Base-by-base conservation (phyloP, 371 early-diverging fungal species). In the Mortierella sp. region DNA sequence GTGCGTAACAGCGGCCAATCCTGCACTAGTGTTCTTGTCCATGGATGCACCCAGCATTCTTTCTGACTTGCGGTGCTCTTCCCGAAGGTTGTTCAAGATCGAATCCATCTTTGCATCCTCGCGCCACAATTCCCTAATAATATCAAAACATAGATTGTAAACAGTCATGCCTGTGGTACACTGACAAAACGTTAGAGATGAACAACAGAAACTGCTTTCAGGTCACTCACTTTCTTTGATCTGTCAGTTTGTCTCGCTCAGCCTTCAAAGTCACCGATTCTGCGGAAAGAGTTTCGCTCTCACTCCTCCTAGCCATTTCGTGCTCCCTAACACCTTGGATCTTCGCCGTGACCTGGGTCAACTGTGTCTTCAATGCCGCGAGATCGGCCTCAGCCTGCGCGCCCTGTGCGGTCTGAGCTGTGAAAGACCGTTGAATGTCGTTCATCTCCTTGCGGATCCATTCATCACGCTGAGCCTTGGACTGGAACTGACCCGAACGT, bases 51-150 rank as follows among this genome's bases (percentile, higher is more conserved):
- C 88, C 19, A 99, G 83, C 0, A 82, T 86, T 53, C 96, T 88
- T 77, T 98, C 97, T 21, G 93, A 92, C 67, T 93, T 95, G 34
- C 93, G 91, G 10, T 94, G 89, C 79, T 97, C 97, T 28, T 96
- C 95, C 24, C 91, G 90, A 55, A 92, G 89, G 40, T 93, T 93
- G 55, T 93, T 92, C 37, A 95, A 71, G 28, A 92, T 87, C 19
- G 95, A 91, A 70, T 94, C 95, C 73, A 95, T 69, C 75, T 93
- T 90, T 19, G 95, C 96, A 80, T 99, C 98, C 78, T 96, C 95
- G 71, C 96, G 93, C 99, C 99, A 99, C 13, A 97, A 71, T 34
- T 91, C 91, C 82, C 90, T 86, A 70, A 51, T 55, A 16, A 44
- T 26, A 21, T 67, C 40, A 40, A 1, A 1, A 37, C 19, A 6